These are phyloP conservation scores for Lophium mytilinum DNA, from an alignment of 495 filamentous ascomycete species.

Conservation along the genomic window DNA sequence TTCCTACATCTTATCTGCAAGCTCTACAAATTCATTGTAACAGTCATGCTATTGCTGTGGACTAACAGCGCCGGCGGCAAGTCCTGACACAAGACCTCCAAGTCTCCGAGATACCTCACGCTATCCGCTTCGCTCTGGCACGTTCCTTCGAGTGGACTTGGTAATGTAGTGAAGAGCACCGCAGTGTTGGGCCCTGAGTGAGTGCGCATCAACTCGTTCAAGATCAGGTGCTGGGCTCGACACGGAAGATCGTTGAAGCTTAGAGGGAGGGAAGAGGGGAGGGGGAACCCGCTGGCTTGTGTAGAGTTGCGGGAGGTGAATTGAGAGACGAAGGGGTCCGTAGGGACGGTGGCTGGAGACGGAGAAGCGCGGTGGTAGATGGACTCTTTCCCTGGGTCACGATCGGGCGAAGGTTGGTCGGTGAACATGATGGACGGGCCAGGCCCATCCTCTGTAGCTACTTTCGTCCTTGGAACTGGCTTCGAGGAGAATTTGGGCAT, in stretches of 20 bases:
- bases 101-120: conserved; percentile 62
- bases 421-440: conserved; percentile 77
- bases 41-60: conserved; percentile 87
- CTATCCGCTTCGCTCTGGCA: conserved; percentile 60
- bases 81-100: conserved; percentile 65
- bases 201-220: conserved; percentile 72
- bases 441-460: conserved; percentile 54
- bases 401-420: conserved; percentile 37
- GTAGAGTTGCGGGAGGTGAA: background rate
- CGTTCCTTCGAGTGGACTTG: conserved; percentile 68
- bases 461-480: conserved; percentile 63
- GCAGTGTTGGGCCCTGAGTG: conserved; percentile 60
- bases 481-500: conserved; percentile 59
- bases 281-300: conserved; percentile 43
- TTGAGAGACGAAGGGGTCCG: conserved; percentile 18
- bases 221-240: conserved; percentile 72
- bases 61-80: conserved; percentile 65
- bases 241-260: conserved; percentile 80
- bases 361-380: conserved; percentile 44
- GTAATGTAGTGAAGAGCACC: conserved; percentile 74
- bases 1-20: background rate
- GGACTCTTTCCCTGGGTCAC: conserved; percentile 34
- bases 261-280: conserved; percentile 52
- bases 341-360: conserved; percentile 2
- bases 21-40: conserved; percentile 66